A percentile compares a stretch with the other conserved stretches of the same genome.
Evolutionary conservation across 306 rosid species (phyloP).

Genomic region (Prunus kanzakura): DNA sequence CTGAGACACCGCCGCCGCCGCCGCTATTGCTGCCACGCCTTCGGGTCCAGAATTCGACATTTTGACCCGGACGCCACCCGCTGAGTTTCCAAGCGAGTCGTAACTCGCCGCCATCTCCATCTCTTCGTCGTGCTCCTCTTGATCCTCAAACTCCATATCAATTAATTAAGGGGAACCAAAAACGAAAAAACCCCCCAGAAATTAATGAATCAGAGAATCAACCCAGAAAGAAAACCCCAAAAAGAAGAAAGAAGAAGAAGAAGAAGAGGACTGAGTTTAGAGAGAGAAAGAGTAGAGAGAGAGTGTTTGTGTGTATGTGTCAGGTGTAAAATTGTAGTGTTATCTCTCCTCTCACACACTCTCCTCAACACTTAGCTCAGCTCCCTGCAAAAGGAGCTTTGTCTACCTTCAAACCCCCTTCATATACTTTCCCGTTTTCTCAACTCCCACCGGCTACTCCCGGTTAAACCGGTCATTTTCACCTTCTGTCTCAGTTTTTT

Average conservation of each 20-base stretch:
- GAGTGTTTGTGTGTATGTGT: background rate
- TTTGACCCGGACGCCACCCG: constrained; percentile 30
- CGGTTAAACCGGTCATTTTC: constrained; percentile 40
- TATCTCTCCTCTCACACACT: constrained; percentile 7
- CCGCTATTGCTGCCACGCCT: background rate
- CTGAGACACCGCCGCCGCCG: constrained; percentile 13
- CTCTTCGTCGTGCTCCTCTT: constrained; percentile 75
- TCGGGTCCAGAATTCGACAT: constrained; percentile 10
- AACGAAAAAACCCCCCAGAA: background rate
- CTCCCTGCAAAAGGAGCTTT: constrained; percentile 26
- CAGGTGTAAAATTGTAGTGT: constrained; percentile 1
- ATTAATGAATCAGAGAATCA: background rate
- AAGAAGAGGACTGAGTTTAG: background rate
- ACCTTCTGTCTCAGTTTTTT: background rate
- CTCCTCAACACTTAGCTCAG: background rate
- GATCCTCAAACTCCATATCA: constrained; percentile 80
- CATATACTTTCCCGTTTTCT: constrained; percentile 51
- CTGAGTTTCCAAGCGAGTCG: constrained; percentile 46
- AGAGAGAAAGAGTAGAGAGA: background rate
- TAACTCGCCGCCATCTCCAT: constrained; percentile 57
- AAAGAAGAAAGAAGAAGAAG: background rate
- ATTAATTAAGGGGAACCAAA: background rate
- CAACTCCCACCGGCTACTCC: constrained; percentile 44
- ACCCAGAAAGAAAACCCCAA: background rate
- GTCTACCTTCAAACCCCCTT: constrained; percentile 30